phyloP scores from a whole-genome alignment of 495 filamentous ascomycete species.

The Penicillium herquei region DNA sequence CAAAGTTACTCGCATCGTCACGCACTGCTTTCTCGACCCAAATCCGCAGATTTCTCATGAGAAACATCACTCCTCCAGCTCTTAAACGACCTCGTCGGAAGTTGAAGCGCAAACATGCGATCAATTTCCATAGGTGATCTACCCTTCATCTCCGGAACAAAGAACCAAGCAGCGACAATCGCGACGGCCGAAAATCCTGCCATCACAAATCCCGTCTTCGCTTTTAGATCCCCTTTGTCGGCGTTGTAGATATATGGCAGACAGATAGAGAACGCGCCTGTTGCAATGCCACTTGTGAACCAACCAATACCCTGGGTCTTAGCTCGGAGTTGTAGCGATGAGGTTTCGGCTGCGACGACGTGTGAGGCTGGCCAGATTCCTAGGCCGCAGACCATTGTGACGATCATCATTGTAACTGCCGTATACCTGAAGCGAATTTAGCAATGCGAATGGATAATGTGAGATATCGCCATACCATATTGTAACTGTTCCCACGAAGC shows the following conservation, averaged over 20 bases:
- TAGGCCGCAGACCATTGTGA: constrained; percentile 26
- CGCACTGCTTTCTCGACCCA: no score
- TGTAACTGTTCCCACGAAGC: constrained; percentile 25
- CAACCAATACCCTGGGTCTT: constrained; percentile 37
- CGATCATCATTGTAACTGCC: constrained; percentile 25
- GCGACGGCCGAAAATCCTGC: constrained; percentile 25
- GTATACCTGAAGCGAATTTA: constrained; percentile 26
- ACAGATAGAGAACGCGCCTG: constrained; percentile 26
- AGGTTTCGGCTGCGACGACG: constrained; percentile 32
- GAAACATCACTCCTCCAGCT: constrained; percentile 19
- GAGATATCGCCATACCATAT: constrained; percentile 22
- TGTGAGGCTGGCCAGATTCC: constrained; percentile 38
- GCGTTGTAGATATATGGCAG: constrained; percentile 37
- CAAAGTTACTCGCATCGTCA: not conserved
- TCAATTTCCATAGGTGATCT: constrained; percentile 33
- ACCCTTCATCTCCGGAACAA: constrained; percentile 39
- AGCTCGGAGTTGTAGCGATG: constrained; percentile 31
- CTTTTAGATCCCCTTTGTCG: constrained; percentile 27
- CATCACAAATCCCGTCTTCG: constrained; percentile 36
- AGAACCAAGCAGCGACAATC: constrained; percentile 17
- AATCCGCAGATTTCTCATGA: not conserved
- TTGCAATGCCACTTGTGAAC: constrained; percentile 26
- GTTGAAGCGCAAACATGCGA: constrained; percentile 29
- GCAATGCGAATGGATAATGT: not conserved
- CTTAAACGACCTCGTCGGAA: constrained; percentile 24